Conservation (phyloP, 371 early-diverging fungal species). For the Mucor lusitanicus region DNA sequence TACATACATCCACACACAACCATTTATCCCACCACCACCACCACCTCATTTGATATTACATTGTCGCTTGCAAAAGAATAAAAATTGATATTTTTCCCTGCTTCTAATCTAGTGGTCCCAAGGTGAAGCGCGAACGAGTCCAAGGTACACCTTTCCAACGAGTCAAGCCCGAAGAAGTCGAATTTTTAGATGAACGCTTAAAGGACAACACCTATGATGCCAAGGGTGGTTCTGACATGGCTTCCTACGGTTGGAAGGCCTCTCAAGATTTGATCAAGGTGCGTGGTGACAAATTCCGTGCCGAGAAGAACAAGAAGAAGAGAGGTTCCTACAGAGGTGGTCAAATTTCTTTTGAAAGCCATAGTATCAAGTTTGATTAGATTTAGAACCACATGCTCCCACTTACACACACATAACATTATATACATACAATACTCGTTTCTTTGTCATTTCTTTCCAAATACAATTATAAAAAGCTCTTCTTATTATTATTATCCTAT, state of each 20-base stretch:
- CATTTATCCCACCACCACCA: background rate
- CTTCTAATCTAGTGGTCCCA: constrained; percentile 4
- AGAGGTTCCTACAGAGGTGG: constrained; percentile 95
- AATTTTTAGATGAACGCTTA: constrained; percentile 75
- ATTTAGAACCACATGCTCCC: background rate
- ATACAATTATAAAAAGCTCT: no score
- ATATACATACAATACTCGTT: background rate
- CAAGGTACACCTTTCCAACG: constrained; percentile 80
- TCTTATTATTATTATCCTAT: no score
- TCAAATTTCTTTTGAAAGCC: constrained; percentile 77
- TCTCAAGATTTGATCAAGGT: constrained; percentile 89
- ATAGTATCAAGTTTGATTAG: constrained; percentile 88
- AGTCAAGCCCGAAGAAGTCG: constrained; percentile 80
- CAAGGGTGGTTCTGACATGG: constrained; percentile 66
- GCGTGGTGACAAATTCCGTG: constrained; percentile 92
- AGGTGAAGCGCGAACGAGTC: constrained; percentile 23
- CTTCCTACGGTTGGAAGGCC: constrained; percentile 91
- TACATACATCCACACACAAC: background rate
- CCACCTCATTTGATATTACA: background rate
- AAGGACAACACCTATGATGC: constrained; percentile 82
- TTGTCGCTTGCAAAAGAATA: constrained; percentile 3
- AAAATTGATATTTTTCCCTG: constrained; percentile 1
- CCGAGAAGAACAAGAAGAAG: constrained; percentile 98
- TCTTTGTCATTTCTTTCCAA: no score
- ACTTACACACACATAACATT: background rate